phyloP scores from a whole-genome alignment of 129 eudicot species.

The Calendula officinalis region DNA sequence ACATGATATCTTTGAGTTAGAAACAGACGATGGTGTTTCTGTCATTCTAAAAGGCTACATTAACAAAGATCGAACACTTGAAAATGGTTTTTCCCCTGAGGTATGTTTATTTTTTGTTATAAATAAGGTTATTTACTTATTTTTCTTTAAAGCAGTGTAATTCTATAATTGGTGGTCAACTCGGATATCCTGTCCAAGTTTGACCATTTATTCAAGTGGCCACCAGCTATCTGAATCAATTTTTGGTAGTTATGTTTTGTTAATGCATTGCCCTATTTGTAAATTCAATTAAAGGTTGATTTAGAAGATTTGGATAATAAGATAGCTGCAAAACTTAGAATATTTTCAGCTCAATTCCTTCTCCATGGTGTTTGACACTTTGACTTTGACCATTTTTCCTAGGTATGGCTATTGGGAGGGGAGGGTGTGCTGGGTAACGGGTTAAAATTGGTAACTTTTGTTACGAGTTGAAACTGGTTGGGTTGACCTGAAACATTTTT shows the following conservation, averaged over 20 bases:
- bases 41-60: constrained; percentile 49
- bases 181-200: not conserved
- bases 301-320: not conserved
- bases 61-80: constrained; percentile 47
- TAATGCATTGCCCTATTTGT: constrained; percentile 7
- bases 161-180: not conserved
- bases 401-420: not conserved
- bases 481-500: not conserved
- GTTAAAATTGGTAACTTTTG: not conserved
- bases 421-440: not conserved
- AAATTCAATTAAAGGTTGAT: not conserved
- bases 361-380: not conserved
- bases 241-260: not conserved
- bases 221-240: not conserved
- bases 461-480: not conserved
- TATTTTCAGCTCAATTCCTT: not conserved
- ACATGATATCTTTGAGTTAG: constrained; percentile 44
- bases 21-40: constrained; percentile 58
- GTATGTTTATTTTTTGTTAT: constrained; percentile 28
- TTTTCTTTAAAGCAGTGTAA: not conserved
- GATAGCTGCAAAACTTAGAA: not conserved
- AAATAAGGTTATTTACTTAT: not conserved
- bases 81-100: constrained; percentile 65
- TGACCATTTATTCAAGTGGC: not conserved
- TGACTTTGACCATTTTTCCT: not conserved